Conservation (phyloP, 441 rosid genomes). For the Pelargonium myrrhifolium region DNA sequence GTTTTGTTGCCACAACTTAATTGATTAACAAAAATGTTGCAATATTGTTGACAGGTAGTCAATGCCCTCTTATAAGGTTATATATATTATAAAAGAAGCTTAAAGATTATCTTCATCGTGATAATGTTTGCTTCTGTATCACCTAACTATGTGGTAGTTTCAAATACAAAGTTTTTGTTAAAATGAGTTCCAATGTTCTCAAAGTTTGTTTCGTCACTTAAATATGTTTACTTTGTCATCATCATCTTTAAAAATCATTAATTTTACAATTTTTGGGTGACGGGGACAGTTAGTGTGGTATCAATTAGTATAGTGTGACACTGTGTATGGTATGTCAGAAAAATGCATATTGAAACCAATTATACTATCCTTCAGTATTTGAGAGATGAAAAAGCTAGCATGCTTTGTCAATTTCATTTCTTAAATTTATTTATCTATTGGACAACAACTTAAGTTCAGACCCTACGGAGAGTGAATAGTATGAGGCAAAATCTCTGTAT, state of each 20-base stretch:
- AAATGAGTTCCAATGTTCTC: background rate
- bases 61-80: background rate
- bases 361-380: no score
- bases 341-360: no score
- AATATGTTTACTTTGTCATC: background rate
- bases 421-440: background rate
- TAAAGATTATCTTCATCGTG: background rate
- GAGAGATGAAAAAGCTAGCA: background rate
- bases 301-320: no score
- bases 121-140: background rate
- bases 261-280: no score
- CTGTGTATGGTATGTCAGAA: no score
- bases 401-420: background rate
- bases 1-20: background rate
- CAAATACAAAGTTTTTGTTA: background rate
- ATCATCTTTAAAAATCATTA: background rate
- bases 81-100: no score
- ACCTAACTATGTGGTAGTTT: background rate
- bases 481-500: background rate
- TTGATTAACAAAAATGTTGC: background rate
- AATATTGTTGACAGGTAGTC: background rate
- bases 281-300: background rate
- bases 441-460: background rate
- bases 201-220: background rate
- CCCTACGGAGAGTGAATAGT: background rate